A percentile compares a stretch with the other conserved stretches of the same genome.
These are phyloP conservation scores for Neofusicoccum umdonicola DNA, from an alignment of 2,329 filamentous ascomycete genomes.

Conservation along the genomic window DNA sequence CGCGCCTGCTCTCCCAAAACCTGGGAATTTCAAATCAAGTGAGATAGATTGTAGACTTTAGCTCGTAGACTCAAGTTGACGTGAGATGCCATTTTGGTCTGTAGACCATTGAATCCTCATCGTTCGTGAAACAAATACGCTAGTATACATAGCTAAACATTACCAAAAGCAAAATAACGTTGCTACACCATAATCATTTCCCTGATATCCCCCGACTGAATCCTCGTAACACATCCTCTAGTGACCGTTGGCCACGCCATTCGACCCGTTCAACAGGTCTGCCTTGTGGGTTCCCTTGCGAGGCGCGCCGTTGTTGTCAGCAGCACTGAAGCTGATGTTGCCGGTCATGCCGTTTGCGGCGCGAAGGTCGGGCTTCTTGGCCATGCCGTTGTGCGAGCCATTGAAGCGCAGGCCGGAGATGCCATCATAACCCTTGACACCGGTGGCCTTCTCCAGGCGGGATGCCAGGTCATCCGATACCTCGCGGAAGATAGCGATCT, in stretches of 20 bases:
- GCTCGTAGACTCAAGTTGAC: too few relatives aligned
- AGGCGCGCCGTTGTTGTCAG: constrained; percentile 51
- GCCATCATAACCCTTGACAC: constrained; percentile 59
- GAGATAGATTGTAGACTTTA: too few relatives aligned
- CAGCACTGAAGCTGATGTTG: constrained; percentile 31
- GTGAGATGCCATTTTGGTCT: too few relatives aligned
- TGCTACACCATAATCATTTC: neutral
- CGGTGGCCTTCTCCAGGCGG: constrained; percentile 61
- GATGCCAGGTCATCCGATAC: constrained; percentile 58
- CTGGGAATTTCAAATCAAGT: too few relatives aligned
- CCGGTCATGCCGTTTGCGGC: constrained; percentile 52
- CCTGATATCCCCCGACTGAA: neutral
- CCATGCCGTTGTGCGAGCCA: constrained; percentile 61
- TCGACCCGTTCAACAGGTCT: neutral
- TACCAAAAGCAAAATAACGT: too few relatives aligned
- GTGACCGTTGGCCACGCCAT: neutral
- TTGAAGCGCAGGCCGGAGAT: constrained; percentile 58
- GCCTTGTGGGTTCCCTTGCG: constrained; percentile 41
- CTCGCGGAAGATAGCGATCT: constrained; percentile 65
- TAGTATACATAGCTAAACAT: too few relatives aligned
- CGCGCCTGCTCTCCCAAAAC: too few relatives aligned
- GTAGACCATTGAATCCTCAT: too few relatives aligned
- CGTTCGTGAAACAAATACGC: too few relatives aligned
- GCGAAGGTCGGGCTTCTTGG: constrained; percentile 46
- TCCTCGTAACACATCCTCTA: neutral